phyloP scores from a whole-genome alignment of 2,329 filamentous ascomycete species.

The Fusarium heterosporum region DNA sequence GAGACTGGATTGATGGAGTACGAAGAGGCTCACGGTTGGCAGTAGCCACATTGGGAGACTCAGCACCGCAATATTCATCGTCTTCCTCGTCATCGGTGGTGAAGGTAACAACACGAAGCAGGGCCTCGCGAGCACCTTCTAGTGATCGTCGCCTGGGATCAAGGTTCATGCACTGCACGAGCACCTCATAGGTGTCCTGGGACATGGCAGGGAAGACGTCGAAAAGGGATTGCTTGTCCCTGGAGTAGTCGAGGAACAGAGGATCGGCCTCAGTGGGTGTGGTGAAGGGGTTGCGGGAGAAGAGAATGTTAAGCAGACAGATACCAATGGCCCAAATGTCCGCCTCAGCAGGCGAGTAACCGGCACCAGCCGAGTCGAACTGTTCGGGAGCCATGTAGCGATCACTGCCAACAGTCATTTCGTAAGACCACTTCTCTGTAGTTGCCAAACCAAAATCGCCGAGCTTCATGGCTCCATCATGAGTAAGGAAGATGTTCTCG shows the following conservation, averaged over 20 bases:
- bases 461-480: constrained; percentile 91
- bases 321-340: constrained; percentile 98
- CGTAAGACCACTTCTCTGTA: constrained; percentile 87
- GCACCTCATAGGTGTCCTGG: constrained; percentile 95
- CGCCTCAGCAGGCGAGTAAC: constrained; percentile 92
- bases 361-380: constrained; percentile 86
- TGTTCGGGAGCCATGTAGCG: constrained; percentile 99
- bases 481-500: constrained; percentile 96
- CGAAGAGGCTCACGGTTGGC: constrained; percentile 95
- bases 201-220: constrained; percentile 99
- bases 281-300: constrained; percentile 96
- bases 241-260: constrained; percentile 90
- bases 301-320: constrained; percentile 94
- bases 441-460: constrained; percentile 97
- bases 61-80: constrained; percentile 92
- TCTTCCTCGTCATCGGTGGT: constrained; percentile 91
- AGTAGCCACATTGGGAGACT: constrained; percentile 80
- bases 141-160: constrained; percentile 92
- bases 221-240: constrained; percentile 94
- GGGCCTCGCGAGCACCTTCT: constrained; percentile 78
- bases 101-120: constrained; percentile 86
- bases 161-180: constrained; percentile 89
- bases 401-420: constrained; percentile 95
- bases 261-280: constrained; percentile 91
- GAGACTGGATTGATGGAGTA: constrained; percentile 93